Conservation (phyloP, 1,139 yeast species). For the Pichia sp. region DNA sequence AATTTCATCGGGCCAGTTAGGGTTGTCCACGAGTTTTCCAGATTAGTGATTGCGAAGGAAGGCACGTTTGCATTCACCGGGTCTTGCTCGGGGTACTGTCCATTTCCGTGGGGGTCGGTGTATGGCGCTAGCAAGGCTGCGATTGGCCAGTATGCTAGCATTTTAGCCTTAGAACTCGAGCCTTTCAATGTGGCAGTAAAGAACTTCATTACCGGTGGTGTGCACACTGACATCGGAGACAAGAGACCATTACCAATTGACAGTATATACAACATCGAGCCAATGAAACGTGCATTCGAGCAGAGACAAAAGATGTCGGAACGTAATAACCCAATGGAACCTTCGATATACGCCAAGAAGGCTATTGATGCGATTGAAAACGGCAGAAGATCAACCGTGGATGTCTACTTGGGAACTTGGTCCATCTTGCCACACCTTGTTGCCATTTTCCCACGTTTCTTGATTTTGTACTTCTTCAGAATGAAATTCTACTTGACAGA, state of each 20-base stretch:
- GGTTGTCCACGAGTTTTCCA: constrained; percentile 54
- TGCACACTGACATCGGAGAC: constrained; percentile 57
- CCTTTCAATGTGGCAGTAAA: constrained; percentile 73
- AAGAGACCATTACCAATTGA: constrained; percentile 50
- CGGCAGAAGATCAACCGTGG: constrained; percentile 36
- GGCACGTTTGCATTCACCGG: constrained; percentile 77
- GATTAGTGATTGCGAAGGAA: constrained; percentile 57
- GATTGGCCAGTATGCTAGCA: constrained; percentile 63
- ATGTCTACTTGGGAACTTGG: constrained; percentile 53
- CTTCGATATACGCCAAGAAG: constrained; percentile 51
- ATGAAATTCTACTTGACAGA: constrained; percentile 46
- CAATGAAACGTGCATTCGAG: constrained; percentile 45
- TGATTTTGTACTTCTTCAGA: constrained; percentile 44
- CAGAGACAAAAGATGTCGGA: constrained; percentile 59
- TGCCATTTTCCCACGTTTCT: constrained; percentile 44
- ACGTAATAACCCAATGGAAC: constrained; percentile 54
- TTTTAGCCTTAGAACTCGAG: constrained; percentile 60
- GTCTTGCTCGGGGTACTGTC: constrained; percentile 59
- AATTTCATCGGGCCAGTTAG: constrained; percentile 70
- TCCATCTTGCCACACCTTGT: constrained; percentile 39
- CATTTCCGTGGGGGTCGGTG: constrained; percentile 67
- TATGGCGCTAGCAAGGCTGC: constrained; percentile 78
- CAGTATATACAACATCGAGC: constrained; percentile 53
- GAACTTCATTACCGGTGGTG: constrained; percentile 68
- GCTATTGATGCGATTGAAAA: constrained; percentile 49